Evolutionary conservation across 2,329 filamentous ascomycete species (phyloP).

Genomic region (Lecanicillium sp.): DNA sequence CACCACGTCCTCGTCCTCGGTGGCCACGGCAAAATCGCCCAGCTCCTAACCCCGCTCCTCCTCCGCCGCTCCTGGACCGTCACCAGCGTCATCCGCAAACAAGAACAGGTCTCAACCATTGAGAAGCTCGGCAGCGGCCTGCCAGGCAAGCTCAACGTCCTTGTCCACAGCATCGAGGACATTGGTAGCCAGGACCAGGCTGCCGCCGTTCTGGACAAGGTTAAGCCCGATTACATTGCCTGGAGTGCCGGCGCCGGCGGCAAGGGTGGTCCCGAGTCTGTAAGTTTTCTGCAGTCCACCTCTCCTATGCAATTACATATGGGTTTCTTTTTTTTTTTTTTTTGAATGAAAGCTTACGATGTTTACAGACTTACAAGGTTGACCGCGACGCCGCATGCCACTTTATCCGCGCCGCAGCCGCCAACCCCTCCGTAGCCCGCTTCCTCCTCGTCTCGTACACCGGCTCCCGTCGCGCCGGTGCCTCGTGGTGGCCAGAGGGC

Average conservation of each 20-base stretch:
- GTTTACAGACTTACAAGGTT: conserved; percentile 41
- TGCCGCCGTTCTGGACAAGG: conserved; percentile 49
- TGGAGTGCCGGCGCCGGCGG: conserved; percentile 61
- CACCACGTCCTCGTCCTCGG: conserved; percentile 63
- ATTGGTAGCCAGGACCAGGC: conserved; percentile 57
- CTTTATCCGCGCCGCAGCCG: conserved; percentile 51
- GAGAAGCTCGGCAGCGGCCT: conserved; percentile 49
- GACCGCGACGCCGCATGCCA: conserved; percentile 56
- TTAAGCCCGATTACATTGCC: conserved; percentile 57
- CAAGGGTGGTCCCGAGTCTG: conserved; percentile 44
- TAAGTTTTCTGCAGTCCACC: conserved; percentile 16
- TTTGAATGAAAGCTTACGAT: conserved; percentile 8
- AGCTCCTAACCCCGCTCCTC: conserved; percentile 67
- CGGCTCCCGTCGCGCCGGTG: conserved; percentile 39
- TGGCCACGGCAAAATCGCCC: conserved; percentile 73
- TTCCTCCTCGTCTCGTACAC: conserved; percentile 60
- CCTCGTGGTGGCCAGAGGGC: conserved; percentile 47
- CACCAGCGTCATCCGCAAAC: conserved; percentile 67
- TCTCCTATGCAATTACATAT: conserved; percentile 1
- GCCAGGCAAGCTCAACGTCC: conserved; percentile 57
- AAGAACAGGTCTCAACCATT: conserved; percentile 58
- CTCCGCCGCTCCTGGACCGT: conserved; percentile 68
- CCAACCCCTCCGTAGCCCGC: conserved; percentile 44
- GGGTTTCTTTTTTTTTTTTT: no score
- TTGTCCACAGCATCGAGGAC: conserved; percentile 65